Conservation (phyloP, 176 grass and related monocot genomes). For the Raddia guianensis region DNA sequence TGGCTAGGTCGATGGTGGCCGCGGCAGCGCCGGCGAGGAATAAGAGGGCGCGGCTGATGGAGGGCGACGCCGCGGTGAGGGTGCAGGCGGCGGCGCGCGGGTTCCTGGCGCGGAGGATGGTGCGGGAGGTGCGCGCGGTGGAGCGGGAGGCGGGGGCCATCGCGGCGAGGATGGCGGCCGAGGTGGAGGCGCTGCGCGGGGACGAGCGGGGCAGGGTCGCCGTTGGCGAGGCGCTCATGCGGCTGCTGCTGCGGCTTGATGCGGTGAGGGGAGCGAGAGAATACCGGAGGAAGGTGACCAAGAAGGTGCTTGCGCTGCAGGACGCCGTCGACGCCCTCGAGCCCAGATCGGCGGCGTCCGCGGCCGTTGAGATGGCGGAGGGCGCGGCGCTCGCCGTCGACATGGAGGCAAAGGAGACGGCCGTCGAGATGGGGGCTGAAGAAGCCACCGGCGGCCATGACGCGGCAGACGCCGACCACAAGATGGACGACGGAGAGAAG, state of each 20-base stretch:
- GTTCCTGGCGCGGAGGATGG: conserved; percentile 54
- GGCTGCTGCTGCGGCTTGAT: conserved; percentile 55
- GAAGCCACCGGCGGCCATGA: neutral
- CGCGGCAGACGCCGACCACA: neutral
- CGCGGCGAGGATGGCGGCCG: neutral
- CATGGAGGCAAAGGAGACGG: neutral
- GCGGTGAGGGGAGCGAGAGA: conserved; percentile 64
- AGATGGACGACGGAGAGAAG: neutral
- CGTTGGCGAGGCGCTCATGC: conserved; percentile 62
- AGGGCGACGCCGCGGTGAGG: conserved; percentile 38
- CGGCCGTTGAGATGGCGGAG: neutral
- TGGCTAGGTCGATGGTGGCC: no score
- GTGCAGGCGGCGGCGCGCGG: conserved; percentile 63
- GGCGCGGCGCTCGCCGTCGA: neutral
- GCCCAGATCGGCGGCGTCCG: neutral
- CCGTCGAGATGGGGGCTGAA: conserved; percentile 25
- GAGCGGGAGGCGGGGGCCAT: conserved; percentile 45
- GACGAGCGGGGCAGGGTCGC: conserved; percentile 42
- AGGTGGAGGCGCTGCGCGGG: conserved; percentile 28
- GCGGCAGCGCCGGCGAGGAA: neutral
- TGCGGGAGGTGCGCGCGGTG: conserved; percentile 36
- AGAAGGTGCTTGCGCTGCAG: conserved; percentile 63
- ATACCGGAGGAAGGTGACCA: conserved; percentile 63
- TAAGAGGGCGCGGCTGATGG: neutral
- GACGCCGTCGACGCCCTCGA: conserved; percentile 64